A percentile compares a stretch with the other conserved stretches of the same genome.
Evolutionary conservation across 169 alveolate species (phyloP).

Genomic region (Eimeria brunetti): DNA sequence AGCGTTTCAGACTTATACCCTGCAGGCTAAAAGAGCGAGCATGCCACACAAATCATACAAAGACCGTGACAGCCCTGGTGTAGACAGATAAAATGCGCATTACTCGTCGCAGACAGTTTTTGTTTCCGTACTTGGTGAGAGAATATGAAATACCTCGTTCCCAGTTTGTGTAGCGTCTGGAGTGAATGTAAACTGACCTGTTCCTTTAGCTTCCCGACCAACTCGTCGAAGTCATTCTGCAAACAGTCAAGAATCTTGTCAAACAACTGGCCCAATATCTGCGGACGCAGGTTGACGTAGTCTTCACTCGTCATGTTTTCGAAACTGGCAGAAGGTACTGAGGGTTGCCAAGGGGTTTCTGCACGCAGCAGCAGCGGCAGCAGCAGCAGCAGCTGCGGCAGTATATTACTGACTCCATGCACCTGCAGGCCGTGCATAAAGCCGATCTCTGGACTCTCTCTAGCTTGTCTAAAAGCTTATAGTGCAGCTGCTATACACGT

Average conservation of each 20-base stretch:
- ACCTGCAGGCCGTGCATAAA: background rate
- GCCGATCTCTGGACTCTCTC: background rate
- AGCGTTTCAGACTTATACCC: background rate
- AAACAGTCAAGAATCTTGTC: conserved; percentile 66
- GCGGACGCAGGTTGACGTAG: conserved; percentile 51
- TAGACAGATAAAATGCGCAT: background rate
- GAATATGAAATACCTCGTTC: too few relatives aligned
- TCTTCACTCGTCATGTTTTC: conserved; percentile 42
- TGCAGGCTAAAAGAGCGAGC: background rate
- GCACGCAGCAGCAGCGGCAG: background rate
- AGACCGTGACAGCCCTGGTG: background rate
- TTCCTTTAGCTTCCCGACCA: conserved; percentile 66
- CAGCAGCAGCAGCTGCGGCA: background rate
- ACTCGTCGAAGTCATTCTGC: conserved; percentile 69
- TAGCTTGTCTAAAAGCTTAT: background rate
- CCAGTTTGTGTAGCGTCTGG: background rate
- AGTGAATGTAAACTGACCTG: conserved; percentile 34
- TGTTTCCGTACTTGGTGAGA: too few relatives aligned
- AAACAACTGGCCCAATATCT: conserved; percentile 74
- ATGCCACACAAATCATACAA: background rate
- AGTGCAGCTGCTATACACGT: background rate
- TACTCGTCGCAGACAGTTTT: background rate
- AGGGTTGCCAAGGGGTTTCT: background rate
- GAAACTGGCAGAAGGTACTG: conserved; percentile 2
- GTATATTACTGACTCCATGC: background rate